These are phyloP conservation scores for Pisolithus orientalis DNA, from an alignment of 768 basidiomycete species.

Conservation along the genomic window DNA sequence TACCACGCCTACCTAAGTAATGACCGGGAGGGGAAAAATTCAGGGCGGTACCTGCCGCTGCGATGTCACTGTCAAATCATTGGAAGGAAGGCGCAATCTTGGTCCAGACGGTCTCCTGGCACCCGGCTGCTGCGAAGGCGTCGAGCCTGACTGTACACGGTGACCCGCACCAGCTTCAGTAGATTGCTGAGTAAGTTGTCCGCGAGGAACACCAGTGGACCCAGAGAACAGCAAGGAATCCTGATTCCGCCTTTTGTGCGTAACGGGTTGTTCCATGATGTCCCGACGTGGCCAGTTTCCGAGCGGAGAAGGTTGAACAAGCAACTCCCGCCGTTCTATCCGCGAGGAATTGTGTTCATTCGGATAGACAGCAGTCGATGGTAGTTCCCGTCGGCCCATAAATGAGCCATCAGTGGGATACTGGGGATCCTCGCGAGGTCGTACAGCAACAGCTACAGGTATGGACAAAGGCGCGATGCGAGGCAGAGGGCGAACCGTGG, in stretches of 20 bases:
- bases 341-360: slow-evolving; percentile 20
- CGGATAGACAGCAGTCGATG: slow-evolving; percentile 29
- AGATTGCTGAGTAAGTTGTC: neutral
- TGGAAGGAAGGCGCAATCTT: slow-evolving; percentile 15
- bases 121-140: slow-evolving; percentile 13
- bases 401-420: slow-evolving; percentile 9
- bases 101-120: slow-evolving; percentile 30
- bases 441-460: slow-evolving; percentile 10
- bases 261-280: slow-evolving; percentile 21
- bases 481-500: slow-evolving; percentile 1
- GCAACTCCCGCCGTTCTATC: slow-evolving; percentile 6
- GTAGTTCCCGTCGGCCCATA: slow-evolving; percentile 5
- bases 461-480: slow-evolving; percentile 8
- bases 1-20: no score
- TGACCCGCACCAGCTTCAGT: neutral
- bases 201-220: neutral
- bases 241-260: slow-evolving; percentile 1
- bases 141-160: neutral
- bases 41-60: slow-evolving; percentile 13
- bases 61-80: slow-evolving; percentile 7
- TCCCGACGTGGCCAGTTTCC: slow-evolving; percentile 52
- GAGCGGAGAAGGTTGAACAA: slow-evolving; percentile 32
- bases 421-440: slow-evolving; percentile 3
- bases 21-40: neutral
- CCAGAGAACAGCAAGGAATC: neutral